Evolutionary conservation across 2,329 filamentous ascomycete genomes (phyloP), one percentile per base, ranked within the genome.

Genomic region (Septoria petroselini): DNA sequence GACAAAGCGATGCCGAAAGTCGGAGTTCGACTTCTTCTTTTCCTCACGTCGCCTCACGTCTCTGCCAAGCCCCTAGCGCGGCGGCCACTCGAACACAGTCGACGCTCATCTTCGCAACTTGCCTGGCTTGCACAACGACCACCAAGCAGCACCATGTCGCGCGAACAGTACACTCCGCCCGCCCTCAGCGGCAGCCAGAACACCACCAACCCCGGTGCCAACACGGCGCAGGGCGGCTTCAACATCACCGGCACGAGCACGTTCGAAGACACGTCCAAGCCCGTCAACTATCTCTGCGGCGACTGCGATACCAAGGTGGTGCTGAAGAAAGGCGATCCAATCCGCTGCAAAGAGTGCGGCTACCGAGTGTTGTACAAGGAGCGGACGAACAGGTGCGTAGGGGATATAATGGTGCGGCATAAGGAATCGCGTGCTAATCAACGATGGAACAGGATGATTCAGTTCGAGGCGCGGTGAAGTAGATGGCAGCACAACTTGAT

Each of bases 311-410:
- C 81, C 55, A 85, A 86, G 62, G 86, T 91, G 37, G 77, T 80
- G 14, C 75, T 95, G 61, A 85, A 86, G 71, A 81, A 84, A 60
- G 85, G 83, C 55, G 88, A 93, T 64, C 83, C 85, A 27, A 91
- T 95, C 60, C 80, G 88, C 21, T 95, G 90, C 78, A 86, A 88
- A 70, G 87, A 91, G 73, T 98, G 93, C 70, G 93, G 93, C 6
- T 93, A 95, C 65, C 84, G 93, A 59, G 90, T 98, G 54, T 74
- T 98, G 60, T 97, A 97, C 74, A 98, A 98, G 81, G 88, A 96
- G 81, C 76, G 93, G 67, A 98, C 93, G 37, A 96, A 95, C 79
- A 83, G 93, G 93, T 96, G 70, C 72, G 85, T 74, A 47, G 19
- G 15, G 25, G 17, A 21, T 41, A 27, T 29, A n/a, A 29, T 12